Base-by-base conservation (phyloP, 768 basidiomycete species). In the Rhizopogon vesiculosus region DNA sequence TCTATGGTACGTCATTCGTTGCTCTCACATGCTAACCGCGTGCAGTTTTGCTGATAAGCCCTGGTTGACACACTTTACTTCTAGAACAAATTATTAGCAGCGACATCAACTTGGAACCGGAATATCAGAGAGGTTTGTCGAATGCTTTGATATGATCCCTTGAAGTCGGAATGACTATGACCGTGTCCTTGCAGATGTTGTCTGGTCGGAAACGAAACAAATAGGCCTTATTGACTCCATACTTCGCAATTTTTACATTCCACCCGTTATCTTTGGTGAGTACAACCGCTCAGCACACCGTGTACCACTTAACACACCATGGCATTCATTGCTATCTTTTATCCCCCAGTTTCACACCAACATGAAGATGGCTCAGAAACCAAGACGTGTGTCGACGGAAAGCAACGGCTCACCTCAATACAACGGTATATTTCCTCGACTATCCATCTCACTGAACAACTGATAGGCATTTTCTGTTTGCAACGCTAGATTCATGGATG, bases 201-300 rank as follows among this genome's bases (percentile, higher is more conserved):
- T 93, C 1, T 93, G 90, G 91, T 76, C 86, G 0, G 86, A 89
- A 57, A 61, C 74, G 3, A 91, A 91, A 68, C 88, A 91, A 66
- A 79, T 85, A 19, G 81, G 82, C 0, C 76, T 93, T 28, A 83
- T 93, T 42, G 91, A 92, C 65, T 89, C 87, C 2, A 76, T 91
- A 10, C 81, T 89, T 57, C 83, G 86, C 43, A 90, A 91, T 63
- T 90, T 84, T 57, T 90, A 89, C 54, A 79, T 93, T 8, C 91
- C 91, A 0, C 87, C 90, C 0, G 76, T 93, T 22, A 85, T 93
- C 9, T 91, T 93, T 58, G 78, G 84, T 84, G 58, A n/a, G 78
- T 4, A 0, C 10, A 8, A n/a, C 19, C 18, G 29, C 6, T 12
- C 7, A 8, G 12, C 35, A 38, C 12, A 19, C 7, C 6, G 16